Conservation (phyloP, 177 flowering plant species). For the Tripterygium wilfordii region DNA sequence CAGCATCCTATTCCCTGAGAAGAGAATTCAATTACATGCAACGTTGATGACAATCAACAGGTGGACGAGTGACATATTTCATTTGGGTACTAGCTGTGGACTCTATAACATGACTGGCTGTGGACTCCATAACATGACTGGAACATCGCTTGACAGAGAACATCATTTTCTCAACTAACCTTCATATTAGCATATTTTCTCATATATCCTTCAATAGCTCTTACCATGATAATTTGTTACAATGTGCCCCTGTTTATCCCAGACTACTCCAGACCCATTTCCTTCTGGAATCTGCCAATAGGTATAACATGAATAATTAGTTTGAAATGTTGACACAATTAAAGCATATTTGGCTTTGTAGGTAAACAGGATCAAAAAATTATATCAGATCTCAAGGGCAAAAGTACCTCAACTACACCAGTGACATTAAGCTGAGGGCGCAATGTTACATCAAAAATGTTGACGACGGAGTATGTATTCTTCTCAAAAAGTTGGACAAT, state of each 20-base stretch:
- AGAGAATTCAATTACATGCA: too few species aligned
- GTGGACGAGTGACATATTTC: too few species aligned
- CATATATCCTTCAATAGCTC: conserved; percentile 3
- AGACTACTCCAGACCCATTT: conserved; percentile 96
- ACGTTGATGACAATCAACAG: too few species aligned
- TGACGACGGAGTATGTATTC: conserved; percentile 88
- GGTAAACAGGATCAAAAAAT: not conserved
- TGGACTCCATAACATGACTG: too few species aligned
- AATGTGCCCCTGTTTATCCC: conserved; percentile 87
- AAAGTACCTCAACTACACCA: conserved; percentile 89
- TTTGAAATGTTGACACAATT: too few species aligned
- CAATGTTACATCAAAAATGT: conserved; percentile 88
- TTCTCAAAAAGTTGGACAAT: conserved; percentile 72
- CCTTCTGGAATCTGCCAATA: conserved; percentile 85
- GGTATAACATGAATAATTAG: not conserved
- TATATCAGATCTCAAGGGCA: not conserved
- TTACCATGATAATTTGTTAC: conserved; percentile 95
- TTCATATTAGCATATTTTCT: not conserved
- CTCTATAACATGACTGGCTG: too few species aligned
- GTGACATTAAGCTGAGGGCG: conserved; percentile 88
- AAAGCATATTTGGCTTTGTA: too few species aligned
- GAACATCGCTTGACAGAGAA: too few species aligned
- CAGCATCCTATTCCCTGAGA: too few species aligned
- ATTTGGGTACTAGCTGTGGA: too few species aligned
- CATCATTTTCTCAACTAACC: too few species aligned